These are phyloP conservation scores for Toxicodendron radicans DNA, from an alignment of 345 rosid genomes.

Conservation along the genomic window DNA sequence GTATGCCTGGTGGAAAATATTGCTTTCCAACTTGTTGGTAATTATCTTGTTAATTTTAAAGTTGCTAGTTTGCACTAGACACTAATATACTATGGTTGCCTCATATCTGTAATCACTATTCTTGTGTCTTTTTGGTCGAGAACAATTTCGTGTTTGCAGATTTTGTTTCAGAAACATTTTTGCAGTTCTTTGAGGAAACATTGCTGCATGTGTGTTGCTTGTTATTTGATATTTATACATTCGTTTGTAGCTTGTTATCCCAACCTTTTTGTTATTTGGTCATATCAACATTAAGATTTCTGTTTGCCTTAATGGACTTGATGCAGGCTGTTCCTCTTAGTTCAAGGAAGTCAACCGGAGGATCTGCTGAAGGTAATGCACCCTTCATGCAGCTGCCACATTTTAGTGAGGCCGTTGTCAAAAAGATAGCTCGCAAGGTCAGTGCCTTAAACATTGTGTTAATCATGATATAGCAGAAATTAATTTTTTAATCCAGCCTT, in stretches of 20 bases:
- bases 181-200: neutral
- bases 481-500: neutral
- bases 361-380: constrained; percentile 84
- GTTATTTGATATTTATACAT: neutral
- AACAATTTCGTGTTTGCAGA: neutral
- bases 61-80: neutral
- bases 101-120: neutral
- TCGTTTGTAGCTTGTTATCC: neutral
- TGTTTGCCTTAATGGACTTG: constrained; percentile 19
- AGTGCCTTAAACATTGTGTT: neutral
- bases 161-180: neutral
- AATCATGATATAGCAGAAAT: constrained; percentile 6
- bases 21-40: neutral
- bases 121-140: neutral
- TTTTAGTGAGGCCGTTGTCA: constrained; percentile 75
- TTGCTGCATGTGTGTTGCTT: constrained; percentile 1
- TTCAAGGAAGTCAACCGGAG: constrained; percentile 87
- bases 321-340: constrained; percentile 95
- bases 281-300: constrained; percentile 2
- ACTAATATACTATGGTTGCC: neutral
- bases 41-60: neutral
- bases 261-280: neutral
- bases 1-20: neutral
- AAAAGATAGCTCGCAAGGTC: constrained; percentile 94
- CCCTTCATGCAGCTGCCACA: constrained; percentile 96